Base-by-base conservation (phyloP, 305 asterid genomes). In the Fraxinus xanthoxyloides region DNA sequence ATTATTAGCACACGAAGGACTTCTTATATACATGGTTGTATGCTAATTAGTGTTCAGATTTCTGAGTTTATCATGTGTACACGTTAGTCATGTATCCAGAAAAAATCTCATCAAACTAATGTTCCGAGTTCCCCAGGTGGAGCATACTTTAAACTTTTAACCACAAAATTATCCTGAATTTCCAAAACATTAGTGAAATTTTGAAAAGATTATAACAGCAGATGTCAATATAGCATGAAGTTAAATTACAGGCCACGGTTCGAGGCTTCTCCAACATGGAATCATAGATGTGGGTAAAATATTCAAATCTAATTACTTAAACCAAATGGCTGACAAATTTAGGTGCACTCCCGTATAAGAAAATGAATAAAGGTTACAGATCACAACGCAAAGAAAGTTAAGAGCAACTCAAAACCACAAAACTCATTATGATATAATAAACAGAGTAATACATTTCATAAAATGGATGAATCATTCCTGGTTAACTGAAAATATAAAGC, bases 401-500 rank as follows among this genome's bases (percentile, higher is more conserved):
- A 31, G 75, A 56, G 51, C 83, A 36, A 81, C 78, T 74, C 69
- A 80, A 67, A 75, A 79, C 78, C 83, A 76, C 81, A 74, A 51
- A 84, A 80, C 81, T 80, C 90, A 79, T 83, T 76, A 31, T 40
- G 80, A 72, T 35, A 73, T 21, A 69, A 26, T 9, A 76, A 46
- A 26, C 28, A 79, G 78, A 26, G 74, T 56, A 43, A 76, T 34
- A 38, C 46, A 72, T 38, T 32, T 74, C 76, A 77, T 8, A 85
- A 85, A 82, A 83, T 79, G 76, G 78, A 86, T 79, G 85, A 79
- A 36, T 9, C 76, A 82, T 54, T 78, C 80, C 72, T 23, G 78
- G 82, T 90, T 82, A 94, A 80, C 90, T 89, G 96, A 93, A 93
- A 38, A 90, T 72, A 84, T 90, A 94, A 83, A 72, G 83, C 69